Base-by-base conservation (phyloP, 2,329 filamentous ascomycete genomes). In the Ilyonectria destructans region DNA sequence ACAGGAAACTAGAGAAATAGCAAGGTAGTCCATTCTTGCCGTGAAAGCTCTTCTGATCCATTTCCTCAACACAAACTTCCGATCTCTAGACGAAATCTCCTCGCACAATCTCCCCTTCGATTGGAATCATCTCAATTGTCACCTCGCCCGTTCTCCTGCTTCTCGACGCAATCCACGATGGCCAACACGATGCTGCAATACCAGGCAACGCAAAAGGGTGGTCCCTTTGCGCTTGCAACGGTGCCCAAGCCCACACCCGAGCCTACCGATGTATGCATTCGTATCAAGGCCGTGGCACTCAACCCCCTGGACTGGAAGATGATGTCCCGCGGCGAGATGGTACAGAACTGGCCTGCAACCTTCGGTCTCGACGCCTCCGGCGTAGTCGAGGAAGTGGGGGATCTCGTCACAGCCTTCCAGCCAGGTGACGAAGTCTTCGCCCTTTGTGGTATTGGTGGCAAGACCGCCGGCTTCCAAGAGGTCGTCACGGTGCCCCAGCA, bases 371-470 rank as follows among this genome's bases (percentile, higher is more conserved):
- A 75, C 31, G 62, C 56, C 15, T 62, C 77, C 7, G 77, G 76
- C 29, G 59, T 71, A 3, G 62, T 78, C 49, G 72, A 76, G 37
- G 33, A 68, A 19, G 69, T 77, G 4, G 77, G 77, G 13, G 62
- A 69, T 1, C 64, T 65, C 6, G 72, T 76, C 15, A 62, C 61
- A 1, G 60, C 48, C 19, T 74, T 75, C 43, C 51, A 66, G 31
- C 65, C 72, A 0, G 85, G 84, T 15, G 84, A 86, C 69, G 79
- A 84, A 51, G 84, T 86, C 17, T 69, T 75, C 51, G 63, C 59
- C 15, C 61, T 73, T 15, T 67, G 66, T 23, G 73, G 70, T 12
- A 69, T 74, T 40, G 70, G 71, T 4, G 71, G 68, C n/a, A 71
- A 65, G 49, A 35, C 64, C 0, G 71, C 71, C 10, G 68, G 64